phyloP scores from a whole-genome alignment of 169 alveolate species.

The Cyclospora cayetanensis region DNA sequence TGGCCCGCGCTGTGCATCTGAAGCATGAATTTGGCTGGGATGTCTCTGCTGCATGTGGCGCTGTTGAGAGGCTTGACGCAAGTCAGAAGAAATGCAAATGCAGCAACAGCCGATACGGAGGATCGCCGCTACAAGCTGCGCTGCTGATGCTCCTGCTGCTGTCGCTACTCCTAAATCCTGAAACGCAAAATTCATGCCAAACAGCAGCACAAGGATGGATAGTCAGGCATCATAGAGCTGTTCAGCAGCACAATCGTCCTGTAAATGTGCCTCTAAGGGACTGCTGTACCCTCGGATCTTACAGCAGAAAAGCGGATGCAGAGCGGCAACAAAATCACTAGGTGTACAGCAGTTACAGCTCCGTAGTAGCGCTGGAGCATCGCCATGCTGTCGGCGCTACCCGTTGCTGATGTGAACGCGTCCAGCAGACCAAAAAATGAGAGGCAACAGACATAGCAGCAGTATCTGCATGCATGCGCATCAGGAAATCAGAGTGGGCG shows the following conservation, averaged over 20 bases:
- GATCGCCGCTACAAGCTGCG: slow-evolving; percentile 8
- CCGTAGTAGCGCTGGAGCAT: slow-evolving; percentile 28
- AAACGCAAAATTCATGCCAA: too few species aligned
- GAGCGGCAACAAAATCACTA: slow-evolving; percentile 18
- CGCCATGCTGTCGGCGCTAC: slow-evolving; percentile 42
- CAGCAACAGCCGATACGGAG: slow-evolving; percentile 54
- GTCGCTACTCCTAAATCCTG: slow-evolving; percentile 37
- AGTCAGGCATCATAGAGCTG: too few species aligned
- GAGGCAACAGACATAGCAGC: slow-evolving; percentile 40
- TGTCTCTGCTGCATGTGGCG: not conserved
- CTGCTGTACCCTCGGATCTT: not conserved
- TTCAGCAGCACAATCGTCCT: slow-evolving; percentile 15
- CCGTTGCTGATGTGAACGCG: slow-evolving; percentile 20
- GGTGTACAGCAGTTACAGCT: slow-evolving; percentile 23
- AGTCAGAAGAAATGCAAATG: not conserved
- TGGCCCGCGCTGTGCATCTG: not conserved
- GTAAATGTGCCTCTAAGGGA: not conserved
- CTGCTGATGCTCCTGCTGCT: slow-evolving; percentile 55
- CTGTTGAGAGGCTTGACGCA: not conserved
- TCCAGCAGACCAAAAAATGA: slow-evolving; percentile 34
- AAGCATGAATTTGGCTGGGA: not conserved
- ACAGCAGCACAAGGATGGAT: not conserved
- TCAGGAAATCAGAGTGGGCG: too few species aligned
- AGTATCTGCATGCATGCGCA: slow-evolving; percentile 21
- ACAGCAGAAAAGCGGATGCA: slow-evolving; percentile 14